Base-by-base conservation (phyloP, 1,139 yeast genomes). In the Zygoascus sp. region DNA sequence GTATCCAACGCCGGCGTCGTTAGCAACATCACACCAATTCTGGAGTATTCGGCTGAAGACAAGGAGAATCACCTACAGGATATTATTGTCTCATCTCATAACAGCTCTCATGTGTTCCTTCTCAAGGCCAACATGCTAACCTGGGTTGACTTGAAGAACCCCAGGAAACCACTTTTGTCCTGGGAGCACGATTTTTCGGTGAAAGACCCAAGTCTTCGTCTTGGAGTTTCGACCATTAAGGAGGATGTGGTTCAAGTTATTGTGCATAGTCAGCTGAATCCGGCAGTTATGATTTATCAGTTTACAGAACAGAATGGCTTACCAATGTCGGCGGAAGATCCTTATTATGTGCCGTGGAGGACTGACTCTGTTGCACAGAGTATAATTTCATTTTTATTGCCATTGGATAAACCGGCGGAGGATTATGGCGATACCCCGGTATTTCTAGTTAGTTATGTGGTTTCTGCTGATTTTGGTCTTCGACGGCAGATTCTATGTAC, bases 161-260 rank as follows among this genome's bases (percentile, higher is more conserved):
- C 58, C 1, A 47, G 47, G 2, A 69, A 21, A 20, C 30, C 83
- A 49, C 51, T 78, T 7, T 57, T 86, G 2, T 76, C 89, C 0
- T 83, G 90, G 88, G 82, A 81, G 50, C 95, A 87, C 62, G 75
- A 68, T 51, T 64, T 83, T 40, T 72, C 74, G 40, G 72, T 75
- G 9, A 50, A 60, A 0, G 95, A 87, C 55, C 76, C 78, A 1
- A 74, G 89, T 0, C 56, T 81, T 50, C 68, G 65, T 49, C 52
- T 84, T 40, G 52, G 67, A 1, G 64, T 74, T 1, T 43, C 53
- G 5, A 57, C 55, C 11, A 35, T 64, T 40, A 60, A 58, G 13
- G 58, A 58, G 13, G 58, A 57, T 3, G 51, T 58, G 3, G 67
- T 62, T 44, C 49, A 65, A 27, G 72, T 77, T 21, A 50, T 70